Evolutionary conservation across 2,329 filamentous ascomycete species (phyloP).

Genomic region (Scortechinia acanthostroma): DNA sequence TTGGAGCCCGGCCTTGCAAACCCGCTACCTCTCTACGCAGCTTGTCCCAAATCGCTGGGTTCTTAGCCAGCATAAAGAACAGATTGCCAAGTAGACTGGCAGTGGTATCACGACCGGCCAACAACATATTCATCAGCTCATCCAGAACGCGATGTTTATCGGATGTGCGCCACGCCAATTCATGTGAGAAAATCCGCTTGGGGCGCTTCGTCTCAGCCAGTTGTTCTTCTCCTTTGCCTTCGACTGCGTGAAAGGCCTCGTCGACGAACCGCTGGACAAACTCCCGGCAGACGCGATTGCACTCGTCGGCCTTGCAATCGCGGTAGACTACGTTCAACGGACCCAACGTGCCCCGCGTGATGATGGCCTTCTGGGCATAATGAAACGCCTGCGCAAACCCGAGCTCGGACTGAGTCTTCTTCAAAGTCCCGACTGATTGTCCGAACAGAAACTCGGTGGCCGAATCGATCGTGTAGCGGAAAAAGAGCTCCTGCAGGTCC

Average conservation of each 20-base stretch:
- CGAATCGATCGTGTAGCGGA: slow-evolving; percentile 47
- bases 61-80: slow-evolving; percentile 15
- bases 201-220: too few relatives aligned
- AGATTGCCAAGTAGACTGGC: slow-evolving; percentile 23
- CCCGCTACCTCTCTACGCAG: slow-evolving; percentile 16
- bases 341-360: slow-evolving; percentile 11
- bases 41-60: slow-evolving; percentile 18
- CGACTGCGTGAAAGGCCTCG: too few relatives aligned
- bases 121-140: slow-evolving; percentile 22
- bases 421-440: slow-evolving; percentile 31
- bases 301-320: slow-evolving; percentile 9
- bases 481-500: slow-evolving; percentile 43
- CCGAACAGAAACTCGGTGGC: slow-evolving; percentile 59
- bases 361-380: slow-evolving; percentile 15
- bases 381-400: slow-evolving; percentile 22
- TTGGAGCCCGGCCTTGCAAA: slow-evolving; percentile 15
- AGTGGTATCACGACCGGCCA: slow-evolving; percentile 32
- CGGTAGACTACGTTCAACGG: slow-evolving; percentile 9
- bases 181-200: too few relatives aligned
- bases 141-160: too few relatives aligned
- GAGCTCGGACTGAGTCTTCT: slow-evolving; percentile 4
- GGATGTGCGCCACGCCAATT: too few relatives aligned
- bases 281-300: slow-evolving; percentile 5
- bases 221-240: too few relatives aligned
- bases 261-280: too few relatives aligned